phyloP scores from a whole-genome alignment of 1,284 basidiomycete genomes.

The Apiotrichum veenhuisii region DNA sequence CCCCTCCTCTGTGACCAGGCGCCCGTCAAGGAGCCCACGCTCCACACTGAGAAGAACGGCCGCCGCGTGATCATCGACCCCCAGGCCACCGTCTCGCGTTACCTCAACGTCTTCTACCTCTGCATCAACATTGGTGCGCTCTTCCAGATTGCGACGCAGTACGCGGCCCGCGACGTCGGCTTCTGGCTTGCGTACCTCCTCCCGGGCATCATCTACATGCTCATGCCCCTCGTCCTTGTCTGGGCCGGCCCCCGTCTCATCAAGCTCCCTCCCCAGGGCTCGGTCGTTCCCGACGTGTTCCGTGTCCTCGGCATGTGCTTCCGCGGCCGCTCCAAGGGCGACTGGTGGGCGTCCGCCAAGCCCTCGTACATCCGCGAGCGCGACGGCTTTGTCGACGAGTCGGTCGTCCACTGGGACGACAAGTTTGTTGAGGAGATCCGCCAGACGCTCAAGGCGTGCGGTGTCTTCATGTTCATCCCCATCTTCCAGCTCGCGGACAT shows the following conservation, averaged over 20 bases:
- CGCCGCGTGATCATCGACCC: constrained; percentile 48
- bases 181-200: constrained; percentile 52
- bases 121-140: constrained; percentile 48
- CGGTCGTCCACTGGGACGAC: constrained; percentile 52
- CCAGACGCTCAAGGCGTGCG: constrained; percentile 51
- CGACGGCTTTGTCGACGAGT: constrained; percentile 39
- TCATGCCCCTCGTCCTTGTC: constrained; percentile 50
- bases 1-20: constrained; percentile 48
- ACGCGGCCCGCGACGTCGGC: constrained; percentile 43
- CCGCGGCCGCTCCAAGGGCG: constrained; percentile 30
- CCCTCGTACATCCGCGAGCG: constrained; percentile 42
- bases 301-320: constrained; percentile 32
- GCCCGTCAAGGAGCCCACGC: constrained; percentile 36
- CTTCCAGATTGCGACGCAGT: constrained; percentile 41
- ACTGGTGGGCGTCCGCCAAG: constrained; percentile 51
- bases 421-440: constrained; percentile 52
- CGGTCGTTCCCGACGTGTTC: constrained; percentile 48
- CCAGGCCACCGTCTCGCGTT: constrained; percentile 37
- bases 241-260: constrained; percentile 48
- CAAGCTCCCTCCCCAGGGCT: constrained; percentile 51
- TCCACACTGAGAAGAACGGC: constrained; percentile 34
- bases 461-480: constrained; percentile 52
- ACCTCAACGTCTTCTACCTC: constrained; percentile 41
- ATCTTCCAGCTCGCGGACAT: constrained; percentile 52
- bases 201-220: constrained; percentile 52